A percentile compares a stretch with the other conserved stretches of the same genome.
Evolutionary conservation across 345 rosid genomes (phyloP).

Genomic region (Eucalyptus grandis): DNA sequence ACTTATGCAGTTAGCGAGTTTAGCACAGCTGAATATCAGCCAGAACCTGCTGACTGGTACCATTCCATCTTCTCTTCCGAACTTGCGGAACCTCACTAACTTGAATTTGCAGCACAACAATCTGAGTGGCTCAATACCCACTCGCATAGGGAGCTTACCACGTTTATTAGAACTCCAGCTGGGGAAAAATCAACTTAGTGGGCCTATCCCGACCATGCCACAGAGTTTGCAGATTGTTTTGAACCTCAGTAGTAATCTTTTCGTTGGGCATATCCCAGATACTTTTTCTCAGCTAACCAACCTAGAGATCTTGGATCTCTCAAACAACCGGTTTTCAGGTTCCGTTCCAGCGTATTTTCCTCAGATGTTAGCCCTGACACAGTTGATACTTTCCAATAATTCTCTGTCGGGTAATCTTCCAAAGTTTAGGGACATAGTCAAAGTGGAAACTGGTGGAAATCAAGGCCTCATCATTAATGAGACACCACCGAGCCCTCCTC

Average conservation of each 20-base stretch:
- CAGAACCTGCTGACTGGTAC: slow-evolving; percentile 51
- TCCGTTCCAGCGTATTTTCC: slow-evolving; percentile 15
- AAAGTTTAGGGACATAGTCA: slow-evolving; percentile 1
- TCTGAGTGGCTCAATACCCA: slow-evolving; percentile 51
- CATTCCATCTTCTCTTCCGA: slow-evolving; percentile 43
- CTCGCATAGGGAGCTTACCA: slow-evolving; percentile 3
- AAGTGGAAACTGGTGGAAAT: slow-evolving; percentile 24
- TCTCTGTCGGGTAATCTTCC: slow-evolving; percentile 44
- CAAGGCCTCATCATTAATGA: background rate
- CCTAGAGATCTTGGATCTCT: slow-evolving; percentile 75
- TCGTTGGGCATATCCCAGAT: slow-evolving; percentile 35
- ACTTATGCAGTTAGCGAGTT: slow-evolving; percentile 2
- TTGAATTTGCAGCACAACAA: slow-evolving; percentile 47
- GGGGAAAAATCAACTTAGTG: slow-evolving; percentile 48
- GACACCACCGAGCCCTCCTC: background rate
- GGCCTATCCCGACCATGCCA: slow-evolving; percentile 63
- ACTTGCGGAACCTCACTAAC: slow-evolving; percentile 14
- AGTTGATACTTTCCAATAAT: slow-evolving; percentile 55
- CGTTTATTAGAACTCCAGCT: slow-evolving; percentile 65
- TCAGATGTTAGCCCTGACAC: slow-evolving; percentile 21
- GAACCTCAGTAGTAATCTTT: slow-evolving; percentile 62
- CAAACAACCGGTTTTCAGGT: slow-evolving; percentile 52
- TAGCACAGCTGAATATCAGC: slow-evolving; percentile 47
- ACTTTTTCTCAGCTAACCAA: slow-evolving; percentile 7
- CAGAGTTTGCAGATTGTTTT: slow-evolving; percentile 50